phyloP scores from a whole-genome alignment of 2,329 filamentous ascomycete genomes.

The Lachnellula arida region DNA sequence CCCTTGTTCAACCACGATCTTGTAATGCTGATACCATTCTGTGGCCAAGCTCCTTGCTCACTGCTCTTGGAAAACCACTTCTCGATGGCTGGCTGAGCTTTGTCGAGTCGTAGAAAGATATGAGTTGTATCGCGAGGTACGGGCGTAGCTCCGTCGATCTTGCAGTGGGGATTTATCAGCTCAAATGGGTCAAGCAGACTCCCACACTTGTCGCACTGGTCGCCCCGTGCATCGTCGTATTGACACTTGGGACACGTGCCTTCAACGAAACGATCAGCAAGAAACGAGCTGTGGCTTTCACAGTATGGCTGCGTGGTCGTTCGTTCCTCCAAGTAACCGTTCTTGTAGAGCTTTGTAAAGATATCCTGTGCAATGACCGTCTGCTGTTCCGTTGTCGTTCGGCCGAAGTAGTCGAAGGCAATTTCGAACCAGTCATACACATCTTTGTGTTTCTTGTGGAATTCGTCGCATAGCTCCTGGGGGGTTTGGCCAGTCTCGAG shows the following conservation, averaged over 20 bases:
- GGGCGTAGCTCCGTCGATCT: constrained; percentile 80
- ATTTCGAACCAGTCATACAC: constrained; percentile 98
- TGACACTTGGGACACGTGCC: constrained; percentile 71
- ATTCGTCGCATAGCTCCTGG: constrained; percentile 83
- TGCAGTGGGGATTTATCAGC: constrained; percentile 82
- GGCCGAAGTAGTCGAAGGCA: constrained; percentile 89
- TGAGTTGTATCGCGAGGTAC: constrained; percentile 82
- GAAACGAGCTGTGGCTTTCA: constrained; percentile 67
- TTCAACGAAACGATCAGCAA: constrained; percentile 84
- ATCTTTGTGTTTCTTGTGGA: constrained; percentile 82
- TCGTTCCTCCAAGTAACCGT: constrained; percentile 82
- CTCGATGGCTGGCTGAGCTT: constrained; percentile 70
- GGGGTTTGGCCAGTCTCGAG: constrained; percentile 82
- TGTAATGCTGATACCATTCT: constrained; percentile 72
- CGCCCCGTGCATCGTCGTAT: constrained; percentile 66
- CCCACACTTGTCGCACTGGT: constrained; percentile 73
- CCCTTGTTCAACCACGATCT: constrained; percentile 80
- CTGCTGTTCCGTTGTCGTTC: constrained; percentile 83
- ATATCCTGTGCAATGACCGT: constrained; percentile 91
- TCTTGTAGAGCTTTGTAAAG: constrained; percentile 81
- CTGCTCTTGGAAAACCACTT: constrained; percentile 72
- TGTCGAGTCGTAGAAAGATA: constrained; percentile 82
- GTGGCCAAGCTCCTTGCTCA: constrained; percentile 69
- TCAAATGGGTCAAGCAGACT: constrained; percentile 53
- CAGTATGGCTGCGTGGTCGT: constrained; percentile 90